Base-by-base conservation (phyloP, 495 filamentous ascomycete genomes). In the Geopyxis carbonaria region DNA sequence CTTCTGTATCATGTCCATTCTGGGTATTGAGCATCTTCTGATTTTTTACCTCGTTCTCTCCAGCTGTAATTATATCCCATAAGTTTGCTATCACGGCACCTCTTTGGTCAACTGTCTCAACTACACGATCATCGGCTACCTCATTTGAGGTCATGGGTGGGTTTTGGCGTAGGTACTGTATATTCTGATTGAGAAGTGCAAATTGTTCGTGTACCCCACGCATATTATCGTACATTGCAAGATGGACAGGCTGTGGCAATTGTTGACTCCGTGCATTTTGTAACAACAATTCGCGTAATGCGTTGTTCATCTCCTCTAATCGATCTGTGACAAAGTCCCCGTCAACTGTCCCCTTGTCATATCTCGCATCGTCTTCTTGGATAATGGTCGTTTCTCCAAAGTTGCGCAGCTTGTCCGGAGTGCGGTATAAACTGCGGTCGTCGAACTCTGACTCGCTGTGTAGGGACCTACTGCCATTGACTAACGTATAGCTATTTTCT, bases 351-450 rank as follows among this genome's bases (percentile, higher is more conserved):
- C 20, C 30, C 36, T 39, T 14, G 33, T 61, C 62, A 32, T 35
- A 61, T 56, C 20, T 54, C 24, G 22, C 16, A 21, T 10, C 22
- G 16, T 10, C 34, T 11, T 22, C 21, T 13, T 15, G 7, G 25
- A 37, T 10, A 37, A 18, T 20, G 22, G n/a, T 29, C 22, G 30
- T 10, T 15, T 59, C 53, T 47, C 53, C 58, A 60, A 62, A 59
- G 36, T 59, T 73, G 38, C 81, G 70, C 28, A 75, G 54, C 38
- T 74, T 67, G 43, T 91, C 80, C 1, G 77, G 66, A 2, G 72
- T 67, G 35, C 69, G 66, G 49, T 93, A 93, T 22, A 86, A 64
- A 54, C 75, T 86, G 43, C 76, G 66, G 42, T 91, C 81, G 46
- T 91, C 80, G 48, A 87, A 89, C 5, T 13, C 36, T 4, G n/a